Conservation (phyloP, 192 early-diverging fungal genomes). For the Irineochytrium annulatum region DNA sequence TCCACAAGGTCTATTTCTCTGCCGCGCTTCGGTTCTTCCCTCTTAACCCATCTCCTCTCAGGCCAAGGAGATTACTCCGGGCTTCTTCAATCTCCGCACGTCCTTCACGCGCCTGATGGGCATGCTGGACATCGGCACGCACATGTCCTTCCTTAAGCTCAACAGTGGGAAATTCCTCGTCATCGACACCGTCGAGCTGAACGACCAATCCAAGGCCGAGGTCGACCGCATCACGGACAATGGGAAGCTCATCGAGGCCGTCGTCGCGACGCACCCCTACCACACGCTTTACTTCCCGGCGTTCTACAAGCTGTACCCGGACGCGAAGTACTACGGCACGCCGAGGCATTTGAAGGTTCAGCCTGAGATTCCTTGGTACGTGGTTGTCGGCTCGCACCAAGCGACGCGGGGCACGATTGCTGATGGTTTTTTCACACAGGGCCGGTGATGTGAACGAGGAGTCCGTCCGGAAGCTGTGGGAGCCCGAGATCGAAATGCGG, state of each 20-base stretch:
- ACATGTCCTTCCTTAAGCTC: constrained; percentile 22
- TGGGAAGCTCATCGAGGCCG: constrained; percentile 22
- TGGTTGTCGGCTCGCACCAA: background rate
- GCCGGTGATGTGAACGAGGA: constrained; percentile 3
- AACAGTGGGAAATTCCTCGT: constrained; percentile 9
- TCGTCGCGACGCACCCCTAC: constrained; percentile 24
- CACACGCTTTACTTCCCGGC: constrained; percentile 15
- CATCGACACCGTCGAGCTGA: constrained; percentile 16
- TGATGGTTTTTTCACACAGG: background rate
- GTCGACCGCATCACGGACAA: constrained; percentile 18
- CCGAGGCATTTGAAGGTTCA: constrained; percentile 12
- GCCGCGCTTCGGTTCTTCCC: too few relatives aligned
- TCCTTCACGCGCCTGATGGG: constrained; percentile 4
- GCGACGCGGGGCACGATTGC: background rate
- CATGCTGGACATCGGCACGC: constrained; percentile 18
- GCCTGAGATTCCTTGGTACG: constrained; percentile 2
- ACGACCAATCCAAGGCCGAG: constrained; percentile 5
- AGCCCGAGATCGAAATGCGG: constrained; percentile 15
- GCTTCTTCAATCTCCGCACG: constrained; percentile 16
- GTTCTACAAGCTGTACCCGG: constrained; percentile 21
- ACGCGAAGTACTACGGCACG: constrained; percentile 19
- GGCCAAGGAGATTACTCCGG: constrained; percentile 18
- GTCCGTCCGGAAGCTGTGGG: constrained; percentile 1
- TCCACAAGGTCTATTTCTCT: too few relatives aligned
- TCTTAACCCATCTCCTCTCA: too few relatives aligned